phyloP scores from a whole-genome alignment of 129 eudicot species.

The Tagetes erecta region DNA sequence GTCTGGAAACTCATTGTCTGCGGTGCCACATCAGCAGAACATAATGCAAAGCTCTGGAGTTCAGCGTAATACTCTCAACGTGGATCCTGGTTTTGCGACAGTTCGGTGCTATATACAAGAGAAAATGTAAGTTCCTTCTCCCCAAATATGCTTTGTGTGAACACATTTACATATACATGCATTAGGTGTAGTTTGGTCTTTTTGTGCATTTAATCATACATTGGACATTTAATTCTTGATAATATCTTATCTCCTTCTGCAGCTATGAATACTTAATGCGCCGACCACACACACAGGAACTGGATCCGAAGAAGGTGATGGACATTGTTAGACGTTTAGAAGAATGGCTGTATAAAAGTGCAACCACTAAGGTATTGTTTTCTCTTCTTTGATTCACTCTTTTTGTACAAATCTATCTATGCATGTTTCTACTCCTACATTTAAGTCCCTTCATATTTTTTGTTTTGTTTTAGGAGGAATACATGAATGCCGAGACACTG shows the following conservation, averaged over 20 bases:
- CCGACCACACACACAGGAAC: constrained; percentile 48
- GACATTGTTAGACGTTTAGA: constrained; percentile 74
- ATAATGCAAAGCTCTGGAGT: constrained; percentile 60
- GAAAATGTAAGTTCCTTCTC: constrained; percentile 53
- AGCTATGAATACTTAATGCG: constrained; percentile 59
- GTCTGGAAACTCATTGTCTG: constrained; percentile 48
- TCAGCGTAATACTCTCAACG: constrained; percentile 39
- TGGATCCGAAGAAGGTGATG: constrained; percentile 41
- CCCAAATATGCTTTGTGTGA: constrained; percentile 2
- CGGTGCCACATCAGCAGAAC: constrained; percentile 54
- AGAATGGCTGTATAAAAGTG: constrained; percentile 65
- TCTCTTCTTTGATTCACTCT: background rate
- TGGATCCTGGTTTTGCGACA: constrained; percentile 48
- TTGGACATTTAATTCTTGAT: background rate
- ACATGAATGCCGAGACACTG: constrained; percentile 64
- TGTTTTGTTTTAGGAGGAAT: constrained; percentile 60
- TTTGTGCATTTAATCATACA: background rate
- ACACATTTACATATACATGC: background rate
- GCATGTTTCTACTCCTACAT: constrained; percentile 4
- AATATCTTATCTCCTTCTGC: constrained; percentile 30
- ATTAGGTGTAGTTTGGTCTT: background rate
- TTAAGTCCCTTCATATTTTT: constrained; percentile 2
- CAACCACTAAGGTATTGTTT: constrained; percentile 57
- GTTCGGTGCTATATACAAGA: constrained; percentile 46
- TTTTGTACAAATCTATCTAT: background rate